Evolutionary conservation across 2,329 filamentous ascomycete genomes (phyloP).

Genomic region (Cladosporium oxysporum): DNA sequence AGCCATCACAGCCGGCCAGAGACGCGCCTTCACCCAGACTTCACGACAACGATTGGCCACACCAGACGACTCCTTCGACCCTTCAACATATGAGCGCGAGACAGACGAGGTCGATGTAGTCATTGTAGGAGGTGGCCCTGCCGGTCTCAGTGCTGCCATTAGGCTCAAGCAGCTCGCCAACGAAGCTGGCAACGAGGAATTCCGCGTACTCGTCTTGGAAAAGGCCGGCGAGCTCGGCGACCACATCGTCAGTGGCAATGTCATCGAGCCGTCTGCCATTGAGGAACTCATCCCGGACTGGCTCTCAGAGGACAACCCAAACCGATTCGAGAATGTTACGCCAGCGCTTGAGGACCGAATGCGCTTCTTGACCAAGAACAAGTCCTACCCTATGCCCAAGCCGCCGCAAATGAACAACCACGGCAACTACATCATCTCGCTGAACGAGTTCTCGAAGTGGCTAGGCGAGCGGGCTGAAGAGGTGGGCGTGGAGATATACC

Average conservation of each 20-base stretch:
- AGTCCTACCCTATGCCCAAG: constrained; percentile 75
- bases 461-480: constrained; percentile 95
- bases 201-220: constrained; percentile 87
- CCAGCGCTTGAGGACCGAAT: constrained; percentile 82
- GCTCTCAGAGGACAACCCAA: constrained; percentile 84
- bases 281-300: constrained; percentile 92
- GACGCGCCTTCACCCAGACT: constrained; percentile 36
- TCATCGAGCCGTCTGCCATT: constrained; percentile 85
- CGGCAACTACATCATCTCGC: constrained; percentile 94
- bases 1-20: constrained; percentile 38
- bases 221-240: constrained; percentile 94
- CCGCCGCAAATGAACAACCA: constrained; percentile 98
- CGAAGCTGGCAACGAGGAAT: constrained; percentile 92
- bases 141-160: constrained; percentile 89
- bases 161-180: constrained; percentile 93
- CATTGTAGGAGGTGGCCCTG: constrained; percentile 94
- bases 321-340: constrained; percentile 83
- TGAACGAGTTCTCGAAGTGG: constrained; percentile 96
- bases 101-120: constrained; percentile 94
- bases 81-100: constrained; percentile 72
- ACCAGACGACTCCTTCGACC: constrained; percentile 46
- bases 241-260: constrained; percentile 93
- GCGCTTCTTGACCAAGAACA: constrained; percentile 86
- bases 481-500: constrained; percentile 91
- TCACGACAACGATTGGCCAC: constrained; percentile 37